Evolutionary conservation across 192 early-diverging fungal species (phyloP).

Genomic region (Helicostylum pulchrum): DNA sequence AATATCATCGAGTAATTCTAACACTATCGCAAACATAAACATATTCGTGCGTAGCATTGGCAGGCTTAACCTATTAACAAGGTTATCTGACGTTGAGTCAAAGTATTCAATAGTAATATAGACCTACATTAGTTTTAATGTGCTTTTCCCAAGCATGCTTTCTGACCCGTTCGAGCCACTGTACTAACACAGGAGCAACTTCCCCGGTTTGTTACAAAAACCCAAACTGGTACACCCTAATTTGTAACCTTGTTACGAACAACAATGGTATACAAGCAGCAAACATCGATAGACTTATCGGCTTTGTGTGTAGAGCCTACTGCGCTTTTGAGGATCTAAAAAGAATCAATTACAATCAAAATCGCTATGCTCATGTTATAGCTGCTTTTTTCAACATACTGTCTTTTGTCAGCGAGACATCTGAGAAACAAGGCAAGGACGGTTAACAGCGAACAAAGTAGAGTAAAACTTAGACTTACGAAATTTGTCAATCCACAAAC

Average conservation of each 20-base stretch:
- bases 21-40: not conserved
- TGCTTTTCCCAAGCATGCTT: not conserved
- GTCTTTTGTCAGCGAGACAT: not conserved
- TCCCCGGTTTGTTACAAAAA: not conserved
- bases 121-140: not conserved
- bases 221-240: not conserved
- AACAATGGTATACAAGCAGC: not conserved
- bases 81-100: not conserved
- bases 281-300: not conserved
- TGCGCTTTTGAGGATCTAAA: not conserved
- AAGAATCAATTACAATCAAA: not conserved
- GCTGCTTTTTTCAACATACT: not conserved
- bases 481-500: not conserved
- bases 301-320: not conserved
- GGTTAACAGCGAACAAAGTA: not conserved
- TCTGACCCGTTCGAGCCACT: not conserved
- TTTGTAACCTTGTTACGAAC: not conserved
- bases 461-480: not conserved
- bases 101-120: not conserved
- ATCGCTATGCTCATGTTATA: not conserved
- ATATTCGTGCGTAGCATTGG: not conserved
- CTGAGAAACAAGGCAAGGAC: not conserved
- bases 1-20: no score
- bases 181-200: not conserved
- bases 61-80: not conserved